phyloP scores from a whole-genome alignment of 2,329 filamentous ascomycete species.

The Sporothrix dimorphospora region DNA sequence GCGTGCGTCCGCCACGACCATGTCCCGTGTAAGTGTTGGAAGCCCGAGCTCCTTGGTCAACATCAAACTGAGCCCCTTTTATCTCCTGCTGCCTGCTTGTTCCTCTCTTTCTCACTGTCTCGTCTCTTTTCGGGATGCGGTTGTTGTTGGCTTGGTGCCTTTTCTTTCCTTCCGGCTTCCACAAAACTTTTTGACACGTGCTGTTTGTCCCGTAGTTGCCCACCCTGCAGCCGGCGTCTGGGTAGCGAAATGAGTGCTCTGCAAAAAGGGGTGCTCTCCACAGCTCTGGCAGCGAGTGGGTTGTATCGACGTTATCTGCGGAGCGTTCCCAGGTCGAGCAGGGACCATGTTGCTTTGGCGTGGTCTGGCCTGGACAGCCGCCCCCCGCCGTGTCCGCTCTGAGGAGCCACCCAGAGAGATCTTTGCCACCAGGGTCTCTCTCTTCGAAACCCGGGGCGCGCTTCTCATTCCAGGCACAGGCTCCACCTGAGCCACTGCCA shows the following conservation, averaged over 20 bases:
- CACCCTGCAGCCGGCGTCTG: not conserved
- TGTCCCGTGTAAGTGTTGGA: not conserved
- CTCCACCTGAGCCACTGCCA: conserved; percentile 24
- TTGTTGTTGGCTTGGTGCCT: not conserved
- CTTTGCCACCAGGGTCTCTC: conserved; percentile 3
- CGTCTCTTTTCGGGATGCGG: not conserved
- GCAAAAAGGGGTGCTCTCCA: conserved; percentile 10
- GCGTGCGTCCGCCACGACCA: not conserved
- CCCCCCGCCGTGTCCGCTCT: not conserved
- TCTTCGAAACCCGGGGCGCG: conserved; percentile 27
- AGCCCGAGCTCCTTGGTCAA: not conserved
- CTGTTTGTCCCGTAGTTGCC: not conserved
- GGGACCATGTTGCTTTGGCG: not conserved
- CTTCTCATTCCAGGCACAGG: conserved; percentile 24
- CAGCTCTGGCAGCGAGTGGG: not conserved
- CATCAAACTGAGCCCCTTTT: not conserved
- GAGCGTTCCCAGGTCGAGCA: conserved; percentile 7
- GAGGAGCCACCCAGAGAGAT: conserved; percentile 1
- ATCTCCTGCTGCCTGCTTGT: not conserved
- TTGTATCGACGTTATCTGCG: conserved; percentile 15
- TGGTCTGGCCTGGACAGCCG: not conserved
- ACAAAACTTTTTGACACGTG: not conserved
- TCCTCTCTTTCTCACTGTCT: not conserved
- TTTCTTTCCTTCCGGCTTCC: not conserved
- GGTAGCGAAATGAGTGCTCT: conserved; percentile 5